A percentile compares a stretch with the other conserved stretches of the same genome.
Conservation (phyloP, 2,329 filamentous ascomycete species). For the Beauveria sp. region DNA sequence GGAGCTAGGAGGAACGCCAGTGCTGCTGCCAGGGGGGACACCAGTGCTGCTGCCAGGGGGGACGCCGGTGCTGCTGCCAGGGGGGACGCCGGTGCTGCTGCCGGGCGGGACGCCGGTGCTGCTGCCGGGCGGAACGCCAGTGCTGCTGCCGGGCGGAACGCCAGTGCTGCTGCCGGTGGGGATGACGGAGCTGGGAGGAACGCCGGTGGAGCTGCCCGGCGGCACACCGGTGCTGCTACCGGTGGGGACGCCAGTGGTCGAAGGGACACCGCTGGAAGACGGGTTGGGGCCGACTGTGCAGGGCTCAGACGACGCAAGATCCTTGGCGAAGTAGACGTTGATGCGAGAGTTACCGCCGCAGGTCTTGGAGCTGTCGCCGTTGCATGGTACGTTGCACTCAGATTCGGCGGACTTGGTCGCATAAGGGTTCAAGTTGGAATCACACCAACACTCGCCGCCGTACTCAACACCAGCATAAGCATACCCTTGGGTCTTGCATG, state of each 20-base stretch:
- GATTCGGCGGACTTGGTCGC: slow-evolving; percentile 27
- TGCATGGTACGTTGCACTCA: slow-evolving; percentile 26
- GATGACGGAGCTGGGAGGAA: background rate
- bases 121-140: too few relatives aligned
- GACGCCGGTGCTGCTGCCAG: too few relatives aligned
- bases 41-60: background rate
- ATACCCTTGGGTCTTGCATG: slow-evolving; percentile 36
- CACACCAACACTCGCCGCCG: slow-evolving; percentile 41
- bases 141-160: too few relatives aligned
- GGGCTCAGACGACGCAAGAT: slow-evolving; percentile 7
- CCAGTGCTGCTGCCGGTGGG: background rate
- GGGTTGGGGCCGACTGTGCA: slow-evolving; percentile 2
- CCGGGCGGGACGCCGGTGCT: too few relatives aligned
- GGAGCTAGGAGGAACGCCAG: background rate
- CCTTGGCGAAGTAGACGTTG: slow-evolving; percentile 20
- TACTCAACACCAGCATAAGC: slow-evolving; percentile 43
- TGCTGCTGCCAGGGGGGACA: background rate
- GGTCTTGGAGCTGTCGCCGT: slow-evolving; percentile 23
- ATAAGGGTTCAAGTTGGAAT: slow-evolving; percentile 43
- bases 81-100: too few relatives aligned
- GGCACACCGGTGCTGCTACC: background rate
- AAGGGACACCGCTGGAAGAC: background rate
- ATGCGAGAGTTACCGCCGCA: slow-evolving; percentile 28
- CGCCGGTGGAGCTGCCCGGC: background rate
- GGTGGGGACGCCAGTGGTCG: background rate